A percentile compares a stretch with the other conserved stretches of the same genome.
phyloP scores from a whole-genome alignment of 192 early-diverging fungal species.

The Linnemannia schmuckeri region DNA sequence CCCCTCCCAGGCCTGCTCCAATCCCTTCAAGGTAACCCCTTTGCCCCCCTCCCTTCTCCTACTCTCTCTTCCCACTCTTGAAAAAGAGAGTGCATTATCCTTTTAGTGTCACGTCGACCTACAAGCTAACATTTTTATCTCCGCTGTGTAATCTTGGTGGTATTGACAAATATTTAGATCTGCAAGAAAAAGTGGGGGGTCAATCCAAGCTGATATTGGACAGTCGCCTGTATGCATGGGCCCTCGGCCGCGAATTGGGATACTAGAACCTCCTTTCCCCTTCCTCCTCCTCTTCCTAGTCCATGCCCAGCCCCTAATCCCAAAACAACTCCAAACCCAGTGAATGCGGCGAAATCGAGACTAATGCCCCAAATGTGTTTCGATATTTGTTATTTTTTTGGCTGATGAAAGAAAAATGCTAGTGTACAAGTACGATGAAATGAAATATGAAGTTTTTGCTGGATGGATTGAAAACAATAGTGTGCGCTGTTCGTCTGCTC shows the following conservation, averaged over 20 bases:
- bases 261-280: slow-evolving; percentile 3
- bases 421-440: slow-evolving; percentile 34
- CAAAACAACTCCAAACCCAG: neutral
- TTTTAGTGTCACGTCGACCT: no score
- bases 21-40: slow-evolving; percentile 56
- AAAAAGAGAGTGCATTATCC: no score
- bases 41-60: no score
- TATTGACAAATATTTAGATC: slow-evolving; percentile 16
- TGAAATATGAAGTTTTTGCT: neutral
- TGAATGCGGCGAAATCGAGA: neutral
- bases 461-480: neutral
- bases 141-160: neutral
- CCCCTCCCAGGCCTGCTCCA: slow-evolving; percentile 46
- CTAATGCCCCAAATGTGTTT: neutral
- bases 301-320: neutral
- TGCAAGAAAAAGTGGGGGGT: slow-evolving; percentile 33
- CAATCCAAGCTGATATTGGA: slow-evolving; percentile 58
- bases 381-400: slow-evolving; percentile 7
- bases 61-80: no score
- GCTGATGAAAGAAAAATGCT: slow-evolving; percentile 18
- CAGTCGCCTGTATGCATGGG: slow-evolving; percentile 52
- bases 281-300: neutral
- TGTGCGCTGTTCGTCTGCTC: neutral
- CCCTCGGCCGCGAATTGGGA: slow-evolving; percentile 44
- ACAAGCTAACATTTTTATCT: neutral